Base-by-base conservation (phyloP, 2,329 filamentous ascomycete genomes). In the Fusarium annulatum region DNA sequence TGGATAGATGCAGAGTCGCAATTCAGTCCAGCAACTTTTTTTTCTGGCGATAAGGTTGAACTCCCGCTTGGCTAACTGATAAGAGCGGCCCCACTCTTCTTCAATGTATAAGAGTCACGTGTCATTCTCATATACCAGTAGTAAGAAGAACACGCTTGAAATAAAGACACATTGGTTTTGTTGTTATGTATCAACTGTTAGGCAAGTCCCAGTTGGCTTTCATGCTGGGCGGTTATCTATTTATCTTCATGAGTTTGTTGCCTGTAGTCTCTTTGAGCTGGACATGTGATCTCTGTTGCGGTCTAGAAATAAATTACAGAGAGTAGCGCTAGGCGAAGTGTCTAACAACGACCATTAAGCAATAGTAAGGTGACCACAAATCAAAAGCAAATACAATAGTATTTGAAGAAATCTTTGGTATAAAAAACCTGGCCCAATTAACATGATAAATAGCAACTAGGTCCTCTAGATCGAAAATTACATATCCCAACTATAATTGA, bases 1-100 rank as follows among this genome's bases (percentile, higher is more conserved):
- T 67, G 46, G 51, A 52, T 62, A 64, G 62, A 75, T 76, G 62
- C 62, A 73, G 48, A 56, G 71, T 76, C 70, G 66, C 63, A 76
- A 62, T 69, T 74, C 52, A 59, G 58, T 46, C 53, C 33, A 61
- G 42, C 68, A 76, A 77, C 71, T 77, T 77, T 77, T 76, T 77
- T 77, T 77, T 72, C 67, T 73, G n/a, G 28, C 66, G 75, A 77
- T 76, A 77, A 72, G 74, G 23, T 57, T 46, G 43, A 67, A 60
- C 46, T 59, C 41, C 28, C 43, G 45, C 61, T 69, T 74, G 51
- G 33, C 49, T 57, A 59, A 49, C 65, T 60, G 72, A 74, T 74
- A 74, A 74, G 64, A 64, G 9, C 14, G 9, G 42, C 3, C 36
- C 72, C 72, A 42, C 26, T 61, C 45, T 62, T 70, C 30, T 33